Conservation (phyloP, 23 red algal species). For the Agarophyton chilense region DNA sequence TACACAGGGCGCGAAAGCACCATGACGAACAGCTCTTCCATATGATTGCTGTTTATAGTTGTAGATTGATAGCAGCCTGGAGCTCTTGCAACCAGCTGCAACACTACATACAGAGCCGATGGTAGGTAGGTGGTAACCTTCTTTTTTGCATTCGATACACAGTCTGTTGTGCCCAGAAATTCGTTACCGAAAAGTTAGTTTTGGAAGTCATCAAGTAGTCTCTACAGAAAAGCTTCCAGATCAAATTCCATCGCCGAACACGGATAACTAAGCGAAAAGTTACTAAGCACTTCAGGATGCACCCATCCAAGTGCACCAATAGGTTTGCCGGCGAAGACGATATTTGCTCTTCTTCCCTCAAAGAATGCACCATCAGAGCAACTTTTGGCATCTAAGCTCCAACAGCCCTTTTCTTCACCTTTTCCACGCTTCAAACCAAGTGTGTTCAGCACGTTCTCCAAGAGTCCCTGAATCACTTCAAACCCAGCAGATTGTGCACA, state of each 20-base stretch:
- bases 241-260: conserved; percentile 94
- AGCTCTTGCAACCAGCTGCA: not conserved
- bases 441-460: conserved; percentile 84
- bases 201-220: not conserved
- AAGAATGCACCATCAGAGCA: conserved; percentile 91
- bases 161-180: too few species aligned
- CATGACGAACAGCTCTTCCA: too few species aligned
- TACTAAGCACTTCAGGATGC: conserved; percentile 93
- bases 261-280: conserved; percentile 85
- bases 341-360: conserved; percentile 79
- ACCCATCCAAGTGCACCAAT: conserved; percentile 93
- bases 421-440: conserved; percentile 38
- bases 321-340: conserved; percentile 55
- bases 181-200: conserved; percentile 11
- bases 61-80: not conserved
- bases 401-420: conserved; percentile 5
- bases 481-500: conserved; percentile 83
- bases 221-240: conserved; percentile 84
- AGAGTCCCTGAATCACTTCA: conserved; percentile 88
- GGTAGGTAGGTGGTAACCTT: not conserved
- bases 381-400: conserved; percentile 43
- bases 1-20: too few species aligned
- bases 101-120: not conserved
- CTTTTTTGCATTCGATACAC: not conserved
- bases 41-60: not conserved